A percentile compares a stretch with the other conserved stretches of the same genome.
Conservation (phyloP, 208 protist genomes). For the Polymyxa betae region DNA sequence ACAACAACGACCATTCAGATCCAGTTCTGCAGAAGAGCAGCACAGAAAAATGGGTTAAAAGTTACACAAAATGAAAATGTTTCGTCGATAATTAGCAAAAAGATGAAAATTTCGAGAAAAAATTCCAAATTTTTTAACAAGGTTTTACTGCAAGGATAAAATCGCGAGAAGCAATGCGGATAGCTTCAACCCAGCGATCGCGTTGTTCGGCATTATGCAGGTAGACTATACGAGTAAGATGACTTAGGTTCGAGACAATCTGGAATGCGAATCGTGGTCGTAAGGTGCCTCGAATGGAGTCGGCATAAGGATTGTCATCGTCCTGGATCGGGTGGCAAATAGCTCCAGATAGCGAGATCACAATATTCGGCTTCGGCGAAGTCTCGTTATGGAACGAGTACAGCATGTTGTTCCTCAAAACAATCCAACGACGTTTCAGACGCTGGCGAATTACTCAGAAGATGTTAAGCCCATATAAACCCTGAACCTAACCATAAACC, state of each 20-base stretch:
- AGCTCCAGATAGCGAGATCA: background rate
- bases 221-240: constrained; percentile 26
- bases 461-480: too few relatives aligned
- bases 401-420: constrained; percentile 53
- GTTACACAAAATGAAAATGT: too few relatives aligned
- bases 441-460: too few relatives aligned
- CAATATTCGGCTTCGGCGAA: background rate
- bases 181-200: background rate
- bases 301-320: background rate
- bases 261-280: too few relatives aligned
- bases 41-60: too few relatives aligned
- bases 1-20: too few relatives aligned
- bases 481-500: too few relatives aligned
- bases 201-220: background rate
- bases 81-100: too few relatives aligned
- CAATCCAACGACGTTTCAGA: constrained; percentile 52
- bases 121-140: too few relatives aligned
- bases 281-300: background rate
- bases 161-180: background rate
- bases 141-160: too few relatives aligned
- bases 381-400: constrained; percentile 56
- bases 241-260: background rate
- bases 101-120: too few relatives aligned
- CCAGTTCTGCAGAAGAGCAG: too few relatives aligned
- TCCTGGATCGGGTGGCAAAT: background rate